These are phyloP conservation scores for Nitzschia inconspicua DNA, from an alignment of 108 stramenopile genomes.

Conservation along the genomic window DNA sequence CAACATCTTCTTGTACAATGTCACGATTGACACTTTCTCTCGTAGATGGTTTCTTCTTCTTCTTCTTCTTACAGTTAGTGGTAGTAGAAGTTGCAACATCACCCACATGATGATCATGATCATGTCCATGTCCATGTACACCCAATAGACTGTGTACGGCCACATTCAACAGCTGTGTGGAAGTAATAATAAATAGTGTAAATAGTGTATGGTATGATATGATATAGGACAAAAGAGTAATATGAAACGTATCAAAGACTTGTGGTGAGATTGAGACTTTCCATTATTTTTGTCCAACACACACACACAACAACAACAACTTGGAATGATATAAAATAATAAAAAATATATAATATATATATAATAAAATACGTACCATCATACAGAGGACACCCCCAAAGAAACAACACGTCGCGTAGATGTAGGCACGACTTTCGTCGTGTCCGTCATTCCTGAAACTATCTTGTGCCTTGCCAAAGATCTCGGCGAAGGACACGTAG, in stretches of 20 bases:
- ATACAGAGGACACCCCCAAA: constrained; percentile 60
- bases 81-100: too few species aligned
- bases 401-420: constrained; percentile 54
- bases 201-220: too few species aligned
- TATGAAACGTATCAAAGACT: too few species aligned
- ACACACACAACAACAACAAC: too few species aligned
- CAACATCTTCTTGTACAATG: background rate
- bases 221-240: too few species aligned
- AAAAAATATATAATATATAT: too few species aligned
- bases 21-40: background rate
- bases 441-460: constrained; percentile 40
- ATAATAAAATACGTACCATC: too few species aligned
- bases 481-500: constrained; percentile 86
- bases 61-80: background rate
- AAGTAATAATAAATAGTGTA: too few species aligned
- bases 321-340: too few species aligned
- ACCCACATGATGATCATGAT: constrained; percentile 12
- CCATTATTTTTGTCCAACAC: too few species aligned
- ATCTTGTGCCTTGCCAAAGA: constrained; percentile 57
- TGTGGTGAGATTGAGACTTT: too few species aligned
- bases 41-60: background rate
- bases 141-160: constrained; percentile 7
- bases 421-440: constrained; percentile 35
- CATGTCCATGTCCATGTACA: constrained; percentile 10
- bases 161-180: constrained; percentile 6